Evolutionary conservation across 1,139 yeast species (phyloP).

Genomic region (Pichia sp.): DNA sequence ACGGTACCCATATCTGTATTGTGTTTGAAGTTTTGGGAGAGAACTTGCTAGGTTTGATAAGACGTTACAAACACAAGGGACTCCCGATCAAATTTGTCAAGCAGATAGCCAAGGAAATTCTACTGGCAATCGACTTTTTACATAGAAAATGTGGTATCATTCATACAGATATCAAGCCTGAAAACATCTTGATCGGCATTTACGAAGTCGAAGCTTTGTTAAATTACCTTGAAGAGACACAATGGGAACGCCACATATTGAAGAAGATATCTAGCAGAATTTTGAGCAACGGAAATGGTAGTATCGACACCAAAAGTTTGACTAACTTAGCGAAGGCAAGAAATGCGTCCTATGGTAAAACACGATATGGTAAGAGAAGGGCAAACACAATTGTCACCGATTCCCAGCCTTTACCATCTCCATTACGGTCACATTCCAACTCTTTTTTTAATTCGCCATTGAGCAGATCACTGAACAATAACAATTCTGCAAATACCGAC

Average conservation of each 20-base stretch:
- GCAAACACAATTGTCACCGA: constrained; percentile 75
- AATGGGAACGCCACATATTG: constrained; percentile 34
- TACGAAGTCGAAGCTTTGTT: constrained; percentile 73
- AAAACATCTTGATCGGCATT: constrained; percentile 76
- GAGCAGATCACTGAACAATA: neutral
- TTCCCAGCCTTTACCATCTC: constrained; percentile 41
- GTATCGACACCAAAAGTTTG: constrained; percentile 18
- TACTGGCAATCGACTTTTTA: constrained; percentile 72
- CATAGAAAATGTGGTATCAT: constrained; percentile 87
- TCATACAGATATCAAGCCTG: constrained; percentile 89
- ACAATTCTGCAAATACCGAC: neutral
- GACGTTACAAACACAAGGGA: constrained; percentile 64
- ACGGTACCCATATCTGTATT: constrained; percentile 84
- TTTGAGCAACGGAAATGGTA: constrained; percentile 17
- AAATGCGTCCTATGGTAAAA: constrained; percentile 23
- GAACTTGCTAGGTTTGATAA: constrained; percentile 65
- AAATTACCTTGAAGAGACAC: constrained; percentile 50
- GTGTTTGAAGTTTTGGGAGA: constrained; percentile 88
- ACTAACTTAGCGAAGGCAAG: constrained; percentile 16
- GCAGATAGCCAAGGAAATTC: constrained; percentile 74
- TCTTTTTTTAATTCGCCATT: constrained; percentile 28
- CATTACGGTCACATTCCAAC: constrained; percentile 32
- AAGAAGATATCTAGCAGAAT: constrained; percentile 27
- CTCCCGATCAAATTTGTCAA: constrained; percentile 71
- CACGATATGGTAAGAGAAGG: constrained; percentile 41